Evolutionary conservation across 2,329 filamentous ascomycete genomes (phyloP), one percentile per base, ranked within the genome.

Genomic region (Botrytis elliptica): DNA sequence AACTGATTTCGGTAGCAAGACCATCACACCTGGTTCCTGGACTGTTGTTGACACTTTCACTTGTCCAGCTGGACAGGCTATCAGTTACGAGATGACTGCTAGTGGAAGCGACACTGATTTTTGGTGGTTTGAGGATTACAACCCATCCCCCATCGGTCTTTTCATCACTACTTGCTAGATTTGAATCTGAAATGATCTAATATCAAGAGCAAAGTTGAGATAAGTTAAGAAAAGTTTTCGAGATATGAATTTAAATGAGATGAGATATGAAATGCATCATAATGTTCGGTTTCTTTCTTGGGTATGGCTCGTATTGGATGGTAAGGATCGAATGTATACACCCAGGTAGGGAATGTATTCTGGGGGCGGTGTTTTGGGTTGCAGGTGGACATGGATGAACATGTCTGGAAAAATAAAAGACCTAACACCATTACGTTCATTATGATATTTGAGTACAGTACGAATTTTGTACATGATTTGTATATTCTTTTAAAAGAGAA

Each of bases 71-170:
- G 88, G 87, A 3, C 70, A 86, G 79, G 83, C 83, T 29, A 81
- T 91, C 29, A 82, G 82, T 3, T 88, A 86, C 77, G 83, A 88
- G 82, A 84, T 92, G 77, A 71, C 33, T 22, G 36, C 42, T 20
- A 85, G 82, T 65, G 83, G 84, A 63, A 82, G 82, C 9, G 83
- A 82, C 75, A 88, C 88, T 57, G 79, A 83, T 66, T 81, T 92
- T 57, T 82, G 86, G 73, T 92, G 87, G 81, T 91, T 92, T 83
- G 85, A 93, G 82, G 89, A 92, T 79, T 90, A 84, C 77, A 90
- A 90, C 78, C 83, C 83, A 8, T 82, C 81, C 55, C 83, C 84
- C n/a, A 79, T 85, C 63, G 84, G 84, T 20, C 74, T 85, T 75
- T 84, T 81, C 75, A 81, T 85, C 36, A 77, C 76, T 4, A 36